These are phyloP conservation scores for Calocera cornea DNA, from an alignment of 768 basidiomycete species.

Conservation along the genomic window DNA sequence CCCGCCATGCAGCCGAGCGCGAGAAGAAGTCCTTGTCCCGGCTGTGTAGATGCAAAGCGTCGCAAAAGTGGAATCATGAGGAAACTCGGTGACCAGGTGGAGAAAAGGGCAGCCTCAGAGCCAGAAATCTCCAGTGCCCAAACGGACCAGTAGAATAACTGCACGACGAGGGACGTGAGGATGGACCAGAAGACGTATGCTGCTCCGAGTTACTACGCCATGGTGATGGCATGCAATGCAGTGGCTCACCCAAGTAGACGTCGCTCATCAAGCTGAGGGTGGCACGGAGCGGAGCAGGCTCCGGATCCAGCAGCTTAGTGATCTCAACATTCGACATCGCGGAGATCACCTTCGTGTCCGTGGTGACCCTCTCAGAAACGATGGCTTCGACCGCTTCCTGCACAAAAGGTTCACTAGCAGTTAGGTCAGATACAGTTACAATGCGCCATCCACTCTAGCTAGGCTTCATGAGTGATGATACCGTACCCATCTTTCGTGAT, in stretches of 20 bases:
- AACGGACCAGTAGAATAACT: constrained; percentile 83
- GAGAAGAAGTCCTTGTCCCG: constrained; percentile 39
- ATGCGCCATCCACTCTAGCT: not conserved
- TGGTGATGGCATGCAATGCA: not conserved
- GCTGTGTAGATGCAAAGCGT: constrained; percentile 34
- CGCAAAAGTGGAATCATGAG: constrained; percentile 37
- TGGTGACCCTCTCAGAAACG: not conserved
- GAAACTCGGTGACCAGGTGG: constrained; percentile 53
- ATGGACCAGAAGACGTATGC: constrained; percentile 75
- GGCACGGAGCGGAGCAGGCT: not conserved
- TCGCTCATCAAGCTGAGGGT: constrained; percentile 30
- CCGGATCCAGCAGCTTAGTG: not conserved
- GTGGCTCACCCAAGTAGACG: constrained; percentile 45
- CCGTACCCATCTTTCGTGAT: not conserved
- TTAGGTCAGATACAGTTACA: not conserved
- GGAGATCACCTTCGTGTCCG: not conserved
- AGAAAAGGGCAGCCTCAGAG: constrained; percentile 60
- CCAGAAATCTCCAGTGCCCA: constrained; percentile 82
- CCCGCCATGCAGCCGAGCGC: constrained; percentile 36
- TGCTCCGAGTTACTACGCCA: constrained; percentile 21
- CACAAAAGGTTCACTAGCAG: not conserved
- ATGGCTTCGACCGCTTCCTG: not conserved
- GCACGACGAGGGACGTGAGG: constrained; percentile 61
- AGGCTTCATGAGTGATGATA: not conserved
- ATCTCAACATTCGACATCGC: not conserved